Percentiles rank a stretch among this genome's conserved stretches.
phyloP scores from a whole-genome alignment of 2,329 filamentous ascomycete species.

The Fusarium sp. region DNA sequence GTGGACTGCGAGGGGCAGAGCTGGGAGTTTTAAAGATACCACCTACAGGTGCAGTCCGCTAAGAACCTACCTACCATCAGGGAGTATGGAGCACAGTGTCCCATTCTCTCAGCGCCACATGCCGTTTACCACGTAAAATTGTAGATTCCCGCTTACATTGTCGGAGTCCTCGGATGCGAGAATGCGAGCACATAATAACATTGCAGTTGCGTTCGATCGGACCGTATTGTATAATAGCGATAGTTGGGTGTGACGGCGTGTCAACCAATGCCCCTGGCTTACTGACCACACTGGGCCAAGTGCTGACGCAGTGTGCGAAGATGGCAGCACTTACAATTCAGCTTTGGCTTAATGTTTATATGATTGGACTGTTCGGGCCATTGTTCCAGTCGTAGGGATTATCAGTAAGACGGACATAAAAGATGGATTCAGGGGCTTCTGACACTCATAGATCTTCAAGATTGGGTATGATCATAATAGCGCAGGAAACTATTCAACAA shows the following conservation, averaged over 20 bases:
- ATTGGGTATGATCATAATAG: background rate
- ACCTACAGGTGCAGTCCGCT: background rate
- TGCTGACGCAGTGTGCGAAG: conserved; percentile 5
- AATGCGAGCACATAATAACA: background rate
- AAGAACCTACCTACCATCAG: background rate
- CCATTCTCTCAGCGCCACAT: background rate
- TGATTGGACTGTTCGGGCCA: background rate
- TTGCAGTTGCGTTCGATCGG: background rate
- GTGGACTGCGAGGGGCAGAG: conserved; percentile 18
- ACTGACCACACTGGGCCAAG: background rate
- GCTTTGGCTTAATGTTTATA: background rate
- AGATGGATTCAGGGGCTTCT: background rate
- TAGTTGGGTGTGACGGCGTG: background rate
- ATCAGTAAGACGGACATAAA: background rate
- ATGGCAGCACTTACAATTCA: background rate
- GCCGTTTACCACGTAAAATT: too few species aligned
- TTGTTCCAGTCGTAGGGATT: background rate
- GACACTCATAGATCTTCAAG: background rate
- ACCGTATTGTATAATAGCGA: background rate
- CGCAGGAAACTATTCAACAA: too few species aligned
- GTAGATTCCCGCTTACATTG: background rate
- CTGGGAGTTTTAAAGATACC: conserved; percentile 11
- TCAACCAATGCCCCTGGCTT: conserved; percentile 2
- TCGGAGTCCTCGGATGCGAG: background rate
- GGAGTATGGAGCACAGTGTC: background rate